Evolutionary conservation across 257 asterid genomes (phyloP).

Genomic region (Sherardia arvensis): DNA sequence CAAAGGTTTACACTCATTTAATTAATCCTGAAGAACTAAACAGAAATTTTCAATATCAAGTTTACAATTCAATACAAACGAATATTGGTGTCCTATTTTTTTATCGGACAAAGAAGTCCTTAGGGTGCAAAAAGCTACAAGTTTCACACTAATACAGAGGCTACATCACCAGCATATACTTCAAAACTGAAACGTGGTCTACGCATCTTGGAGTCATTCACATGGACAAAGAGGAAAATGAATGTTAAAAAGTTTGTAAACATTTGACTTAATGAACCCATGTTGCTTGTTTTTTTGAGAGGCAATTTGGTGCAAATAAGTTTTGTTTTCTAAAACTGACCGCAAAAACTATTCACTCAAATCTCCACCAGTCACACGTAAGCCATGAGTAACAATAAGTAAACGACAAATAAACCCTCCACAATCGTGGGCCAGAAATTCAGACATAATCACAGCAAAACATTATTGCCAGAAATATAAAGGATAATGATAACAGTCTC

Average conservation of each 20-base stretch:
- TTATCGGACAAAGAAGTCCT: background rate
- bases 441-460: background rate
- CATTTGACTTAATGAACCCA: background rate
- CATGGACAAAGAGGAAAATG: background rate
- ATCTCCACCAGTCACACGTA: background rate
- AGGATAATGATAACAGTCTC: background rate
- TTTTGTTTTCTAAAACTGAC: background rate
- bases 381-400: background rate
- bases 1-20: background rate
- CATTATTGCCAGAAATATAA: background rate
- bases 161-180: background rate
- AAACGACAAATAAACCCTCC: background rate
- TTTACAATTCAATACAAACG: background rate
- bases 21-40: background rate
- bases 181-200: background rate
- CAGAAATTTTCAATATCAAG: background rate
- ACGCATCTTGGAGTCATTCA: background rate
- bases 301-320: background rate
- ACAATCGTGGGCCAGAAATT: background rate
- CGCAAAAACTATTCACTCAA: background rate
- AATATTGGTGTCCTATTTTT: background rate
- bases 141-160: background rate
- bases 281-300: no score
- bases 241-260: conserved; percentile 4
- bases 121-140: background rate